Base-by-base conservation (phyloP, 495 filamentous ascomycete species). In the Aspergillus nanangensis region DNA sequence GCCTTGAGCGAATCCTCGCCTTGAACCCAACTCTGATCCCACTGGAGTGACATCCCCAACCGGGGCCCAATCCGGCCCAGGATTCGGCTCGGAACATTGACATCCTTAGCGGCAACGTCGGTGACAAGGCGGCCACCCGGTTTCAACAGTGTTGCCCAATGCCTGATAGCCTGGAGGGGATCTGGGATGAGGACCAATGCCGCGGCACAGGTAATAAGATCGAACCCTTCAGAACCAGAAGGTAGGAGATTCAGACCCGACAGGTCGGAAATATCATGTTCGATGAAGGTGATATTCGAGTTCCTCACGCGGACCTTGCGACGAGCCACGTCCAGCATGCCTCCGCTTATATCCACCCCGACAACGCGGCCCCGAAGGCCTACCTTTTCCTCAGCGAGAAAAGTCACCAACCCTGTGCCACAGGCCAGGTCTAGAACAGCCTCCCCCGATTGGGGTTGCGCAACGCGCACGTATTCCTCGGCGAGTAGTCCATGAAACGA, bases 351-450 rank as follows among this genome's bases (percentile, higher is more conserved):
- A 50, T 76, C 72, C 20, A 76, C 51, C 3, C 70, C 72, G 19
- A 66, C 48, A 19, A 74, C 66, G 13, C 25, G 47, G 3, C 70
- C 70, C 3, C 22, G 41, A 3, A 54, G 33, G 0, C 67, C 67
- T 9, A 71, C 69, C 1, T 37, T 43, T 23, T 56, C 37, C 14
- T 56, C 57, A 5, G 59, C 66, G 1, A 61, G 60, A 22, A 67
- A 56, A 15, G 59, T 58, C 35, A 71, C 56, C 2, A 66, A 56
- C 8, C 71, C 71, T 5, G 69, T 74, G 13, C 70, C 72, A 49
- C 69, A 75, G 17, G 64, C 66, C 9, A 75, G 57, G 46, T 74
- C 72, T 2, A 76, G 61, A 4, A 72, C 55, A 8, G 50, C 41
- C 17, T 66, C 51, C 10, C 70, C 71, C 8, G 51, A 47, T 14